These are phyloP conservation scores for Gautieria morchelliformis DNA, from an alignment of 768 basidiomycete genomes.

Conservation along the genomic window DNA sequence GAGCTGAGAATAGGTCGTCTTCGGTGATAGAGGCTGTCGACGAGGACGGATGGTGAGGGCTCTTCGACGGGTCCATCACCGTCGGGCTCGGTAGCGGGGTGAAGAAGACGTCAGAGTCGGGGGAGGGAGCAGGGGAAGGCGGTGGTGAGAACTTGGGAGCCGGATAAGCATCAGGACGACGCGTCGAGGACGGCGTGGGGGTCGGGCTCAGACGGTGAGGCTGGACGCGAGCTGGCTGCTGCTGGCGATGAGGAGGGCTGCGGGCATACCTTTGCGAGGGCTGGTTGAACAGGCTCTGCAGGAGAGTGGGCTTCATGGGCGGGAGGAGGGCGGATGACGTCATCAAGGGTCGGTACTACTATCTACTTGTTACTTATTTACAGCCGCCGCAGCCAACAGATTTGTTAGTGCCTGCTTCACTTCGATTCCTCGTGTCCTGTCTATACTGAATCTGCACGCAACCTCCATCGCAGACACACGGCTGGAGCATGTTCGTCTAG, in stretches of 20 bases:
- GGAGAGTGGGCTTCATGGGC: slow-evolving; percentile 31
- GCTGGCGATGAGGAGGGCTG: slow-evolving; percentile 13
- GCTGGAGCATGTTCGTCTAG: neutral
- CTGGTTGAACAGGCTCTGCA: slow-evolving; percentile 50
- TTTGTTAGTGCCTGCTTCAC: neutral
- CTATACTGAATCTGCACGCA: neutral
- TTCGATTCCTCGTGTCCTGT: neutral
- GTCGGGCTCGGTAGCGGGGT: slow-evolving; percentile 18
- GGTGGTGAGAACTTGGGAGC: neutral
- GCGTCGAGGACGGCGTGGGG: neutral
- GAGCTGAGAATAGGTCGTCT: slow-evolving; percentile 32
- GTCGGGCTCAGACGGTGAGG: neutral
- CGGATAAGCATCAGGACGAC: neutral
- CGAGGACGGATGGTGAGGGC: slow-evolving; percentile 16
- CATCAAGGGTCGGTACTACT: no score
- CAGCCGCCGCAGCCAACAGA: no score
- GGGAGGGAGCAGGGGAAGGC: slow-evolving; percentile 16
- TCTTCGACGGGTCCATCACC: slow-evolving; percentile 20
- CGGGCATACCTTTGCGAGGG: slow-evolving; percentile 54
- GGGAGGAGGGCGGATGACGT: no score
- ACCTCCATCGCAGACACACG: neutral
- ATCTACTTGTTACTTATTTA: no score
- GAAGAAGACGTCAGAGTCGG: neutral
- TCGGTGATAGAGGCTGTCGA: slow-evolving; percentile 32
- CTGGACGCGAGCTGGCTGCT: neutral